These are phyloP conservation scores for Teunomyces atbi DNA, from an alignment of 805 yeast genomes.

Conservation along the genomic window DNA sequence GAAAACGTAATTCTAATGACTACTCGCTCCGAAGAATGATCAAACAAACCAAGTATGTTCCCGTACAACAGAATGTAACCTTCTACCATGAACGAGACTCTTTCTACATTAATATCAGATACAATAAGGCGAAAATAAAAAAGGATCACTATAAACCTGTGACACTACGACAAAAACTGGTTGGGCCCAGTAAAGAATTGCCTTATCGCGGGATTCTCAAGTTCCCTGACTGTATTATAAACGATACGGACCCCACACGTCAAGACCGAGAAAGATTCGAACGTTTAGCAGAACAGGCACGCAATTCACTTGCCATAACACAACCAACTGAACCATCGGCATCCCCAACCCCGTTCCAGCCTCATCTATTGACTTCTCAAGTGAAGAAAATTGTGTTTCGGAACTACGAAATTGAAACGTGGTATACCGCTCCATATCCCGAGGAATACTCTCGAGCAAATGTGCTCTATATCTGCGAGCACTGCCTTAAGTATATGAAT, in stretches of 20 bases:
- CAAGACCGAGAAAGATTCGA: constrained; percentile 52
- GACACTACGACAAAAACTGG: constrained; percentile 19
- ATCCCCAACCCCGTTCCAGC: constrained; percentile 15
- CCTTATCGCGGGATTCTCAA: constrained; percentile 69
- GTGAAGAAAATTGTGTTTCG: constrained; percentile 69
- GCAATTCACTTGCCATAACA: neutral
- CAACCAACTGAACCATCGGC: neutral
- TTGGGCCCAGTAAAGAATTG: constrained; percentile 36
- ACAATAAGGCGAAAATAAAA: neutral
- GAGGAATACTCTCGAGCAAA: constrained; percentile 68
- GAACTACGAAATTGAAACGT: constrained; percentile 73
- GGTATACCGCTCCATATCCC: constrained; percentile 94
- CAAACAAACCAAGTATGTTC: constrained; percentile 12
- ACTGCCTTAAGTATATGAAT: constrained; percentile 75
- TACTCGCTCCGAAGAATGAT: constrained; percentile 20
- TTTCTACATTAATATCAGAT: neutral
- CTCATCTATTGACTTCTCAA: constrained; percentile 27
- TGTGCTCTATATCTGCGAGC: constrained; percentile 75
- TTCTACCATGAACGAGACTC: neutral
- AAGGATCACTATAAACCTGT: neutral
- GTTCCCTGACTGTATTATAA: constrained; percentile 58
- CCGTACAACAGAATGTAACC: neutral
- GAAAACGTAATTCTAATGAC: constrained; percentile 13
- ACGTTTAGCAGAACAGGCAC: neutral
- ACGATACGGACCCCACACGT: constrained; percentile 57